phyloP scores from a whole-genome alignment of 805 yeast genomes.

The Barnettozyma wickerhamii region DNA sequence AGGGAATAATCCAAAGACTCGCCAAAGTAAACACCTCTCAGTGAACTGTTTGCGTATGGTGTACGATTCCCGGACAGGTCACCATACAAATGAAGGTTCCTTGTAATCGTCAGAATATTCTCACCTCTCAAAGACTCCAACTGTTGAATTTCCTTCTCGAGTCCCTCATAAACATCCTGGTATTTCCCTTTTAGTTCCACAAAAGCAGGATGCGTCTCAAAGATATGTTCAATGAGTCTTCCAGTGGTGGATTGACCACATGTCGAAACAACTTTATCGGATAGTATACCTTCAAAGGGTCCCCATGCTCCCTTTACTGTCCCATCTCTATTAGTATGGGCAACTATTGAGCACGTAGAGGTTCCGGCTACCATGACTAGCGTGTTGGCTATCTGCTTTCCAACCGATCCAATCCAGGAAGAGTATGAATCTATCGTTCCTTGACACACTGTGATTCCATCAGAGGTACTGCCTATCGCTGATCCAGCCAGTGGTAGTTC shows the following conservation, averaged over 20 bases:
- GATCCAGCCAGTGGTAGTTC: constrained; percentile 30
- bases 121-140: constrained; percentile 13
- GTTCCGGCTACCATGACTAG: constrained; percentile 59
- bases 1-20: constrained; percentile 36
- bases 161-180: constrained; percentile 15
- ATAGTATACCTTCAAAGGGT: constrained; percentile 41
- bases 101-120: constrained; percentile 28
- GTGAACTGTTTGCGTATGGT: constrained; percentile 45
- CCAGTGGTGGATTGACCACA: constrained; percentile 62
- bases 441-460: constrained; percentile 28
- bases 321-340: constrained; percentile 17
- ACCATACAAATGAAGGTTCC: constrained; percentile 44
- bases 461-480: constrained; percentile 19
- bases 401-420: constrained; percentile 43
- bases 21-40: constrained; percentile 48
- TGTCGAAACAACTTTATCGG: constrained; percentile 36
- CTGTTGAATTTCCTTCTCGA: constrained; percentile 21
- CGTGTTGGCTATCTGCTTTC: constrained; percentile 19
- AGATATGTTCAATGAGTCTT: constrained; percentile 42
- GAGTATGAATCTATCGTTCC: constrained; percentile 62
- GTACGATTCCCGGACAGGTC: constrained; percentile 57
- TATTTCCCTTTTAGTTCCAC: constrained; percentile 8
- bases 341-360: constrained; percentile 48
- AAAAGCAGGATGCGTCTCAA: constrained; percentile 37
- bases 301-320: constrained; percentile 54